phyloP scores from a whole-genome alignment of 148 eudicot species.

The Rhododendron griersonianum region DNA sequence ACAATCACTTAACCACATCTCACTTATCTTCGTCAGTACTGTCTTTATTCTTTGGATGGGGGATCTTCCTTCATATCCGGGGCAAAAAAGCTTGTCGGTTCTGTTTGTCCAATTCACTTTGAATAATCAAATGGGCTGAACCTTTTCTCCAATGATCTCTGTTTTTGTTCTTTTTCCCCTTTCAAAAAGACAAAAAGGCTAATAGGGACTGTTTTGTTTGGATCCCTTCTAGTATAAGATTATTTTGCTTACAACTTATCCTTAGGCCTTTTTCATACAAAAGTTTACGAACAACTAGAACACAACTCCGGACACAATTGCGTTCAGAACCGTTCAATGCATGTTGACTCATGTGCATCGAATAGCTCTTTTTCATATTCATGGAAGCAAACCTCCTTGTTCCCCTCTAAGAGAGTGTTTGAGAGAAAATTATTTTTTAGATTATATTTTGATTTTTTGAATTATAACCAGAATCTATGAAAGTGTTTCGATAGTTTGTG shows the following conservation, averaged over 20 bases:
- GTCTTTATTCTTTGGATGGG: slow-evolving; percentile 23
- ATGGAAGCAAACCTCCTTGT: slow-evolving; percentile 3
- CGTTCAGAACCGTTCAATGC: no score
- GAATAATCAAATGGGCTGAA: slow-evolving; percentile 7
- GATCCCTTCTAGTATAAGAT: slow-evolving; percentile 4
- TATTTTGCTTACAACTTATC: background rate
- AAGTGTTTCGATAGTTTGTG: background rate
- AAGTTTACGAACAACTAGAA: no score
- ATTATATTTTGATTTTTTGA: background rate
- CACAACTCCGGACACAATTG: no score
- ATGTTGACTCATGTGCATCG: no score
- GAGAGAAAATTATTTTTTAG: background rate
- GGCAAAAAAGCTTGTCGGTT: slow-evolving; percentile 22
- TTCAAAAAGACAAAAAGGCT: slow-evolving; percentile 10
- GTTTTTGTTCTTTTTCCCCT: background rate
- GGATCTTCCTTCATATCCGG: slow-evolving; percentile 31
- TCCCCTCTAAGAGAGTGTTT: background rate
- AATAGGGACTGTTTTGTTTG: slow-evolving; percentile 23
- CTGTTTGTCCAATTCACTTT: slow-evolving; percentile 12
- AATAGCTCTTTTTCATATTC: no score
- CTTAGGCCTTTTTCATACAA: background rate
- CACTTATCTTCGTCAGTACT: slow-evolving; percentile 12
- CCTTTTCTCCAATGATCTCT: slow-evolving; percentile 3
- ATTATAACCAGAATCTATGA: background rate
- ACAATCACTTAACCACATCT: slow-evolving; percentile 12